Base-by-base conservation (phyloP, 495 filamentous ascomycete species). In the Schizothecium vesticola region DNA sequence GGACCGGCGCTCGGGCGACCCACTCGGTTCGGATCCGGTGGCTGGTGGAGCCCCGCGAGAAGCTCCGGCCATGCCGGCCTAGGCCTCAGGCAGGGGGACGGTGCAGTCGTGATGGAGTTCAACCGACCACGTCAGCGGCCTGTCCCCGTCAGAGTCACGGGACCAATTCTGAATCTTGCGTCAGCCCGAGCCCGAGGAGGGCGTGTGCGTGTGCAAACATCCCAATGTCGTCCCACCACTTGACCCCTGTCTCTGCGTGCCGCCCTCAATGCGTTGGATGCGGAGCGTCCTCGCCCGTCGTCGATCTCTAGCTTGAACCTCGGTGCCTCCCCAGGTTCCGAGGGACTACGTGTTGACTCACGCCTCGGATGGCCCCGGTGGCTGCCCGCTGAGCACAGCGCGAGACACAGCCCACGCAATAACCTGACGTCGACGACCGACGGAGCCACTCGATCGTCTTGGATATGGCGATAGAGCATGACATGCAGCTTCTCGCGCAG, bases 221-320 rank as follows among this genome's bases (percentile, higher is more conserved):
- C 28, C 3, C 55, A 19, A 23, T 36, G 19, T 70, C n/a, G 62
- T 64, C 62, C 36, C n/a, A 21, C 61, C 29, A 29, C 33, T 33
- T 56, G 31, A 80, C 67, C 75, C 78, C 73, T 77, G 72, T 70
- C 71, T 63, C 56, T 77, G 78, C 73, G 71, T 80, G 70, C 61
- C 29, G 61, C 56, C 16, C 23, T 68, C 60, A 70, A 71, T 71
- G 72, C 75, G 61, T 73, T 73, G 69, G 60, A 74, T 77, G 73
- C 73, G 43, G 70, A 65, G 69, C 51, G 60, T 59, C 26, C 33
- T 56, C 57, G 31, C 43, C 69, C 60, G 63, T 28, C 23, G 57
- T 11, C 33, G 36, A 59, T 23, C 28, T 55, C 61, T 8, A 24
- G 21, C 22, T 64, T 21, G 23, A 31, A 64, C 61, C 61, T 31